Percentiles rank a stretch among this genome's conserved stretches.
Conservation (phyloP, 495 filamentous ascomycete genomes). For the Tuber calosporum region DNA sequence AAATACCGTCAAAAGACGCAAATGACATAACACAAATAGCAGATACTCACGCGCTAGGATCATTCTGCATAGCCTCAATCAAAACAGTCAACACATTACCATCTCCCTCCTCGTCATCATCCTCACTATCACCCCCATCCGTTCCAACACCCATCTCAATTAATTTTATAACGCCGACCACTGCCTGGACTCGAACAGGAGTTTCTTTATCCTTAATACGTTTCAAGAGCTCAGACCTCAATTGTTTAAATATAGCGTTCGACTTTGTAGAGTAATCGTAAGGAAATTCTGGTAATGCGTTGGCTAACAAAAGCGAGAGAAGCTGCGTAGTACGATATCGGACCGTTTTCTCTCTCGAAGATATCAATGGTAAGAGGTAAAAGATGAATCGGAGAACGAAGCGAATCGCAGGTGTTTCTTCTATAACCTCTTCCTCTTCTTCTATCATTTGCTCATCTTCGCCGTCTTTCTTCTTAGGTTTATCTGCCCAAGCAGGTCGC, state of each 20-base stretch:
- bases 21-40: background rate
- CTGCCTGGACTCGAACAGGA: slow-evolving; percentile 87
- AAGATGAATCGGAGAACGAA: slow-evolving; percentile 52
- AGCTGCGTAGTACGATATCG: slow-evolving; percentile 86
- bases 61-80: slow-evolving; percentile 87
- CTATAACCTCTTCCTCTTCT: slow-evolving; percentile 47
- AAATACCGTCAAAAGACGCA: background rate
- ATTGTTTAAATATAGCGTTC: slow-evolving; percentile 73
- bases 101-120: slow-evolving; percentile 39
- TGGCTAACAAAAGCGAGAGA: slow-evolving; percentile 72
- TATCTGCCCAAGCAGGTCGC: slow-evolving; percentile 16
- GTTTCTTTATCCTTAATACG: slow-evolving; percentile 88
- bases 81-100: slow-evolving; percentile 49
- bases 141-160: slow-evolving; percentile 65
- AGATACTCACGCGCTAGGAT: slow-evolving; percentile 60
- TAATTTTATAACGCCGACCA: slow-evolving; percentile 74
- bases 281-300: slow-evolving; percentile 61
- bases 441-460: slow-evolving; percentile 24
- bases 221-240: slow-evolving; percentile 68
- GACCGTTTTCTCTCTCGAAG: slow-evolving; percentile 82
- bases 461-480: slow-evolving; percentile 19
- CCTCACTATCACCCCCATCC: slow-evolving; percentile 56
- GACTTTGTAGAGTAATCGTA: slow-evolving; percentile 44
- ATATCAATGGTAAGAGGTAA: slow-evolving; percentile 66
- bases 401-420: slow-evolving; percentile 66